phyloP scores from a whole-genome alignment of 768 basidiomycete genomes.

The Mycena rosella region DNA sequence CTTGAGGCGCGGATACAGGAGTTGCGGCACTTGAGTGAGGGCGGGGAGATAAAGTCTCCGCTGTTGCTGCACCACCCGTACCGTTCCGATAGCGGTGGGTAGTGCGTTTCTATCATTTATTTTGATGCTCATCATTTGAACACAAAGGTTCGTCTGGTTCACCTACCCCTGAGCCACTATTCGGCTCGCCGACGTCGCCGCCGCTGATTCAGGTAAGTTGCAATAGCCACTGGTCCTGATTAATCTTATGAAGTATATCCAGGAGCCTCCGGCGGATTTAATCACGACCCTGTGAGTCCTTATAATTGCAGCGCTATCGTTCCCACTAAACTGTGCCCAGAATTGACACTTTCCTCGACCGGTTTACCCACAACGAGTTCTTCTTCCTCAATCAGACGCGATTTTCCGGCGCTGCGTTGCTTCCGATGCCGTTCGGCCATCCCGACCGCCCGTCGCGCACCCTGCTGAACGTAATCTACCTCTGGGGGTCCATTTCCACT shows the following conservation, averaged over 20 bases:
- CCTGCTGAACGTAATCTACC: constrained; percentile 40
- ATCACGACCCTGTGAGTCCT: neutral
- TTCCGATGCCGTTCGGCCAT: neutral
- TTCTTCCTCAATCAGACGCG: constrained; percentile 6
- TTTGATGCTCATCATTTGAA: too few relatives aligned
- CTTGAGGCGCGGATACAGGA: neutral
- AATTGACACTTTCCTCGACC: neutral
- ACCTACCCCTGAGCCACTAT: neutral
- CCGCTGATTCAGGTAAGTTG: neutral
- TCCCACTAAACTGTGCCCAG: neutral
- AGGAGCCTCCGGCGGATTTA: neutral
- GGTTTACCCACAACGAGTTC: neutral
- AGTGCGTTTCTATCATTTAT: too few relatives aligned
- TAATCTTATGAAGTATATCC: neutral
- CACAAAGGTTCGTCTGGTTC: neutral
- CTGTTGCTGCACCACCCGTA: neutral
- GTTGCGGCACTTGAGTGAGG: neutral
- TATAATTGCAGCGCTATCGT: neutral
- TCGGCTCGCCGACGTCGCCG: neutral
- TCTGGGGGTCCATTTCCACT: constrained; percentile 44
- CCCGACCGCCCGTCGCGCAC: constrained; percentile 32
- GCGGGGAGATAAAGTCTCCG: neutral
- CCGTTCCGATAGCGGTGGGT: neutral
- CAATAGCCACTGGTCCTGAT: neutral
- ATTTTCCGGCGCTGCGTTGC: neutral